Base-by-base conservation (phyloP, 345 rosid genomes). In the Syzygium jambos region DNA sequence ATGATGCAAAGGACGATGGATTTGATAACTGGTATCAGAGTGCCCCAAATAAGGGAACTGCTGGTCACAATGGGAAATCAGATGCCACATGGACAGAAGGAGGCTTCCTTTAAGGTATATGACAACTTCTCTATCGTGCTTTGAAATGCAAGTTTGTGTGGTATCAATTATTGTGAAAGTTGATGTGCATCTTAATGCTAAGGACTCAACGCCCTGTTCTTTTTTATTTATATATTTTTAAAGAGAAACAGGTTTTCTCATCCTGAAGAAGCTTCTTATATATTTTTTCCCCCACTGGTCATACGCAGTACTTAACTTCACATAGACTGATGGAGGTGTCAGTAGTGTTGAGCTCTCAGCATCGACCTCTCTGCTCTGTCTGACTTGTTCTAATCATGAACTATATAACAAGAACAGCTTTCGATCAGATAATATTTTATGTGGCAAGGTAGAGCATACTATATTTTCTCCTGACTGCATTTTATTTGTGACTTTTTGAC, bases 81-180 rank as follows among this genome's bases (percentile, higher is more conserved):
- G 97, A 95, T 92, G 84, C 88, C 85, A 82, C 94, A 49, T 95
- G 99, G 99, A 95, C 98, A 2, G 97, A 95, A 84, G 98, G 99
- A 89, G 98, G 99, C 90, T 98, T 96, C 90, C 90, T 88, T 85
- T 96, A 92, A 91, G 93, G 89, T 85, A 88, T 61, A 27, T 63
- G 82, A 22, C 49, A 73, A 73, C 82, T 73, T 73, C 49, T 38
- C 82, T 73, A 38, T 38, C 49, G 21, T 38, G 82, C 82, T 38
- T 34, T 73, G 49, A 73, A 73, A 73, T 73, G 80, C 12, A 38
- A 12, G 82, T 38, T 73, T 73, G 27, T 73, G 49, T 73, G 49
- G 82, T 73, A 25, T 73, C 27, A 41, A 73, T 73, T 73, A 38
- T 19, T 73, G 49, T 34, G 82, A 73, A 73, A 38, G 49, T 49